Base-by-base conservation (phyloP, 306 rosid genomes). In the Clitoria ternatea region DNA sequence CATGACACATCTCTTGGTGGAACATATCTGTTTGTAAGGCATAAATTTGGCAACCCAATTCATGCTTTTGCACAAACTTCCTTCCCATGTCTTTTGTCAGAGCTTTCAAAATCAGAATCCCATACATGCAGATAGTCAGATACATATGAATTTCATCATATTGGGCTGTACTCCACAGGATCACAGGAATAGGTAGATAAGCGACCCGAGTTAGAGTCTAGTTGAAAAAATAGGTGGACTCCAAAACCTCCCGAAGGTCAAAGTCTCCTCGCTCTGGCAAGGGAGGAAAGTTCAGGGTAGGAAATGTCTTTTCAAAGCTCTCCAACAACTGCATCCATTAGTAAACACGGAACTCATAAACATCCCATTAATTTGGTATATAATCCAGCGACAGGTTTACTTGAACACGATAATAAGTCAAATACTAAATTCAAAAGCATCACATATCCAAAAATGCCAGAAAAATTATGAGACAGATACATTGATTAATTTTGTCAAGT, bases 251-350 rank as follows among this genome's bases (percentile, higher is more conserved):
- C 75, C 65, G 87, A 37, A 90, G 91, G 81, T 90, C 87, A 0
- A 90, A 94, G 77, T 90, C 96, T 61, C 98, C 98, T 40, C 97
- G 88, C 40, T 62, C 91, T 1, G 97, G 98, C 50, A 93, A 72
- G 32, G 87, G 85, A 47, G 98, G 97, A 48, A 93, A 93, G 1
- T 48, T 76, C 68, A 86, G 45, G 4, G 20, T 19, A 27, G 98
- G 98, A 44, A 93, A 93, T 50, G 87, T 80, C 85, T 71, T 63
- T 69, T 90, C 63, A 54, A 93, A 93, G 79, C 81, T 23, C 73
- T 88, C 92, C 87, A 85, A 70, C 72, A 93, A 77, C 98, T 93
- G 90, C 72, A 60, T 72, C 45, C 57, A 49, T 22, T 15, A 70
- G 56, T 69, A 23, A 62, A 68, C 52, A 62, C 5, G n/a, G 47